phyloP scores from a whole-genome alignment of 1,139 yeast genomes.

The Zygotorulaspora mrakii region DNA sequence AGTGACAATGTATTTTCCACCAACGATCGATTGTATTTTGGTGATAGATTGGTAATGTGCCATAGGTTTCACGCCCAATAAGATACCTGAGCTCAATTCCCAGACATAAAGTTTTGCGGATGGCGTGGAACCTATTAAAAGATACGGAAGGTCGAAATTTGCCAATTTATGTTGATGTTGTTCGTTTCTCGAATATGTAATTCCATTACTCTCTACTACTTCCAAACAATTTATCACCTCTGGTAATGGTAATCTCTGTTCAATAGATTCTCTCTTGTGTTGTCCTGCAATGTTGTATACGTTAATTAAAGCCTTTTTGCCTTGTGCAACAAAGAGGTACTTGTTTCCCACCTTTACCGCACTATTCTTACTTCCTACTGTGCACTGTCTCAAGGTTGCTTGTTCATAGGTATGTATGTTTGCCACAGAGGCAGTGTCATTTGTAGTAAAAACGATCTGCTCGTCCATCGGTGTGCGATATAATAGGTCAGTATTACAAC shows the following conservation, averaged over 20 bases:
- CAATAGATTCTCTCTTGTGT: conserved; percentile 63
- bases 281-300: conserved; percentile 60
- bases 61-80: conserved; percentile 63
- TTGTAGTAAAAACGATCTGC: conserved; percentile 33
- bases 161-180: conserved; percentile 26
- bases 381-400: conserved; percentile 32
- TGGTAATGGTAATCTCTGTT: conserved; percentile 82
- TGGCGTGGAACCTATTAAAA: conserved; percentile 54
- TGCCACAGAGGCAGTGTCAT: conserved; percentile 29
- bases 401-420: conserved; percentile 34
- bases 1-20: conserved; percentile 67
- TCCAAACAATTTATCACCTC: conserved; percentile 64
- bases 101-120: conserved; percentile 75
- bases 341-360: conserved; percentile 40
- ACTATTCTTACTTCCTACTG: conserved; percentile 44
- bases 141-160: conserved; percentile 55
- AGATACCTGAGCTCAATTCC: conserved; percentile 78
- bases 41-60: conserved; percentile 81
- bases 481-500: too few species aligned
- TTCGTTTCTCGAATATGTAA: conserved; percentile 8
- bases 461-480: conserved; percentile 29
- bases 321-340: conserved; percentile 58
- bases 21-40: conserved; percentile 52
- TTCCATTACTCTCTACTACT: conserved; percentile 23
- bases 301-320: conserved; percentile 66